Conservation (phyloP, 2,329 filamentous ascomycete species). For the Sclerotinia sclerotiorum region DNA sequence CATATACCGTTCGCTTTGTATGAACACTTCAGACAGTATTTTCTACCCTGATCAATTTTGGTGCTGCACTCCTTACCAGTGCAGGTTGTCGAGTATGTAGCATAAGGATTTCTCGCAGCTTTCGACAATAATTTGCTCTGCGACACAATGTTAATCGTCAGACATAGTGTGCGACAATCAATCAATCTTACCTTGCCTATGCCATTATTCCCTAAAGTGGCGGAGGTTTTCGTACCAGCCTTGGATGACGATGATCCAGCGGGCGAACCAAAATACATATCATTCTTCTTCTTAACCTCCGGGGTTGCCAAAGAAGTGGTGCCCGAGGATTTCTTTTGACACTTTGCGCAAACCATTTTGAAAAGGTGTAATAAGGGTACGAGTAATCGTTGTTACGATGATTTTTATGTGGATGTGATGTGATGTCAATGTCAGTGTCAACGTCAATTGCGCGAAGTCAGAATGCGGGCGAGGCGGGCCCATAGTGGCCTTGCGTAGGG, state of each 20-base stretch:
- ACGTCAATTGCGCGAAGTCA: slow-evolving; percentile 12
- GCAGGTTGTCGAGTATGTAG: slow-evolving; percentile 54
- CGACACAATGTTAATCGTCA: slow-evolving; percentile 5
- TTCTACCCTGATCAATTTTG: slow-evolving; percentile 61
- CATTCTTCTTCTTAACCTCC: slow-evolving; percentile 67
- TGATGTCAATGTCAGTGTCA: too few species aligned
- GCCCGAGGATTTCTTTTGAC: slow-evolving; percentile 60
- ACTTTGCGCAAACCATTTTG: slow-evolving; percentile 64
- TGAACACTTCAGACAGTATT: slow-evolving; percentile 61
- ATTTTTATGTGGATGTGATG: slow-evolving; percentile 24
- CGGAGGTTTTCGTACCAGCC: slow-evolving; percentile 48
- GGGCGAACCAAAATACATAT: slow-evolving; percentile 65
- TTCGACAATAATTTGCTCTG: slow-evolving; percentile 65
- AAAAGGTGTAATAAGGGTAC: neutral
- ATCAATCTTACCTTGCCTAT: slow-evolving; percentile 54
- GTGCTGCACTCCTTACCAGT: slow-evolving; percentile 62
- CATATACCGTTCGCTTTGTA: slow-evolving; percentile 59
- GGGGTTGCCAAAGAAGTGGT: slow-evolving; percentile 62
- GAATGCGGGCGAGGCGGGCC: slow-evolving; percentile 15
- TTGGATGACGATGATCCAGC: slow-evolving; percentile 43
- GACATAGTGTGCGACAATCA: neutral
- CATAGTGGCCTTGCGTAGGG: neutral
- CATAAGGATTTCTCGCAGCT: slow-evolving; percentile 65
- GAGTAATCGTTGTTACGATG: slow-evolving; percentile 19
- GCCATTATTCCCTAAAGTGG: slow-evolving; percentile 58